Base-by-base conservation (phyloP, 139 green algal species). In the Chlamydomonas incerta region DNA sequence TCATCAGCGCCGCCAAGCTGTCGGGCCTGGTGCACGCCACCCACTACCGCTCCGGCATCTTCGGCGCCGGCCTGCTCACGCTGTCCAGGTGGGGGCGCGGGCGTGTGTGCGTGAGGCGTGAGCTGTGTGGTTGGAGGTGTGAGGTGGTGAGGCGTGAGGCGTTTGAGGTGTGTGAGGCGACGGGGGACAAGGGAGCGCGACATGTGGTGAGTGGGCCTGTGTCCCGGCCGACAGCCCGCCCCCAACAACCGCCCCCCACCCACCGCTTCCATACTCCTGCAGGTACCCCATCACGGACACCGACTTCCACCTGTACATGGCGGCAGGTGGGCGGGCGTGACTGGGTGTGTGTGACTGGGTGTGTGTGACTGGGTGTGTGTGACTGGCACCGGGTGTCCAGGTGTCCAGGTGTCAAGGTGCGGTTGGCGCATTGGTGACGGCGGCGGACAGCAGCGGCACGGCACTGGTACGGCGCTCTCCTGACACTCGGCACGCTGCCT, bases 21-120 rank as follows among this genome's bases (percentile, higher is more conserved):
- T 72, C 58, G 3, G 83, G 86, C 9, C 87, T 94, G 41, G 20
- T 58, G 9, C 84, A 94, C 63, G 57, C 34, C 34, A 80, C 87
- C 37, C 90, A 94, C 81, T 94, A 92, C 88, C 62, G 69, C 0
- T 84, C 79, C 11, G 91, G 91, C n/a, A 72, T 90, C 5, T 91
- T 94, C 75, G 91, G 91, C 52, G 68, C 50, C 20, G 91, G 91
- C 23, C 86, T 93, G 31, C 79, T 94, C 33, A 91, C 91, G n/a
- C 82, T 94, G 28, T 91, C 81, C 24, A 41, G 83, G 83, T 83
- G 60, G 15, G 71, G 29, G 11, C 5, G 47, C 4, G 26, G 72
- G 11, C 15, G 63, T 17, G 41, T 4, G 37, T 4, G 13, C 3
- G 3, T 9, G 63, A 17, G 13, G 13, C n/a, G n/a, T n/a, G n/a